Conservation (phyloP, 2,329 filamentous ascomycete genomes). For the Acarospora socialis region DNA sequence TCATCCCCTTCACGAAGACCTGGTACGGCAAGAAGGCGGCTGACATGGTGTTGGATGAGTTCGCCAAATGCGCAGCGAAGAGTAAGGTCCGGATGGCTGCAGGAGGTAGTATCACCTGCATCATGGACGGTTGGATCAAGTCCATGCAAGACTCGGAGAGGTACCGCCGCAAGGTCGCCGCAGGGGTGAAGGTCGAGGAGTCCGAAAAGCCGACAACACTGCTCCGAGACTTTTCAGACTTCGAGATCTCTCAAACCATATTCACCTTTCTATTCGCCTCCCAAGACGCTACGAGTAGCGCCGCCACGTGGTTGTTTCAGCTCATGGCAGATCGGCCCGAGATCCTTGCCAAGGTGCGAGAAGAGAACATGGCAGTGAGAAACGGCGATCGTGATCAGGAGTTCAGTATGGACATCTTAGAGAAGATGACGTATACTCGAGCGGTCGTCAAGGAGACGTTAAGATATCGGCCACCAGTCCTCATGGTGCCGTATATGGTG, state of each 20-base stretch:
- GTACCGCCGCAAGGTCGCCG: slow-evolving; percentile 65
- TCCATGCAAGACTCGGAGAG: slow-evolving; percentile 72
- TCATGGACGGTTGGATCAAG: slow-evolving; percentile 90
- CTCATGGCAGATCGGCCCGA: slow-evolving; percentile 88
- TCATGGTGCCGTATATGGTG: slow-evolving; percentile 90
- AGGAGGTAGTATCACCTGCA: slow-evolving; percentile 75
- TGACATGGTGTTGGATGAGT: slow-evolving; percentile 81
- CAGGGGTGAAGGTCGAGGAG: slow-evolving; percentile 52
- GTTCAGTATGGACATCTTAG: slow-evolving; percentile 71
- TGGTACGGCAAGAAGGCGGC: slow-evolving; percentile 96
- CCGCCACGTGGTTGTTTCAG: slow-evolving; percentile 91
- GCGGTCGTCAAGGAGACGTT: slow-evolving; percentile 84
- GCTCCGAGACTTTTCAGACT: slow-evolving; percentile 75
- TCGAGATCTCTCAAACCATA: slow-evolving; percentile 82
- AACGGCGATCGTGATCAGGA: slow-evolving; percentile 57
- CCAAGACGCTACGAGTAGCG: slow-evolving; percentile 90
- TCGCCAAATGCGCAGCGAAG: slow-evolving; percentile 82
- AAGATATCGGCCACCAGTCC: slow-evolving; percentile 85
- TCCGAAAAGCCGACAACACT: slow-evolving; percentile 70
- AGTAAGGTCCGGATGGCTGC: slow-evolving; percentile 83
- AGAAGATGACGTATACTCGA: slow-evolving; percentile 77
- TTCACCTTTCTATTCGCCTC: slow-evolving; percentile 97
- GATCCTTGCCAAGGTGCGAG: slow-evolving; percentile 72
- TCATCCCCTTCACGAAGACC: slow-evolving; percentile 84
- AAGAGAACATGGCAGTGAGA: slow-evolving; percentile 70